Evolutionary conservation across 1,284 basidiomycete genomes (phyloP).

Genomic region (Austroboletus niveus): DNA sequence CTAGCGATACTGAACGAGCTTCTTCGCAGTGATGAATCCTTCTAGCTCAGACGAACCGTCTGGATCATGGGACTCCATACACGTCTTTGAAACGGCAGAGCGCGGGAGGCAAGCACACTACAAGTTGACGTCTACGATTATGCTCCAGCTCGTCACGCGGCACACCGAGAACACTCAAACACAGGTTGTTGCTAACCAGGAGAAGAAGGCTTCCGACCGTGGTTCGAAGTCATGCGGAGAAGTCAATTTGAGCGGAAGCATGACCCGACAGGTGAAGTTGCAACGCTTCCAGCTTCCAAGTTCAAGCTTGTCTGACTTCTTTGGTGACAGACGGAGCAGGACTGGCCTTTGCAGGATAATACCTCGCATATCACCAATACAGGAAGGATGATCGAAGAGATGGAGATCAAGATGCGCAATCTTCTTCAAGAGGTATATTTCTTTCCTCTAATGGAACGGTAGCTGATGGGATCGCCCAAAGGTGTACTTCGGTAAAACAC

Average conservation of each 20-base stretch:
- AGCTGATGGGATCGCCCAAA: conserved; percentile 26
- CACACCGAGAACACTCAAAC: conserved; percentile 43
- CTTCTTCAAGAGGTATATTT: conserved; percentile 76
- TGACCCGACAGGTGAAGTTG: conserved; percentile 86
- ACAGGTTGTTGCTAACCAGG: conserved; percentile 18
- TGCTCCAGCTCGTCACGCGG: conserved; percentile 86
- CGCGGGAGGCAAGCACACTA: conserved; percentile 91
- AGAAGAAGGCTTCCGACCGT: conserved; percentile 40
- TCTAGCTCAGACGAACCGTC: conserved; percentile 56
- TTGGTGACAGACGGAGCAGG: conserved; percentile 72
- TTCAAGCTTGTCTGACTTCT: conserved; percentile 12
- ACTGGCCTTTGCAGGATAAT: conserved; percentile 75
- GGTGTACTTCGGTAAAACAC: conserved; percentile 99
- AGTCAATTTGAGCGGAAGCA: conserved; percentile 88
- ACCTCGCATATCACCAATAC: conserved; percentile 90
- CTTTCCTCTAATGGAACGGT: conserved; percentile 4
- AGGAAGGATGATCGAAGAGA: conserved; percentile 95
- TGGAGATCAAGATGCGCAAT: conserved; percentile 99
- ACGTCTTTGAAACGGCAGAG: conserved; percentile 94
- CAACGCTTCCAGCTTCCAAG: conserved; percentile 6
- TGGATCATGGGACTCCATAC: conserved; percentile 97
- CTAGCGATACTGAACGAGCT: conserved; percentile 1
- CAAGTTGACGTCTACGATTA: conserved; percentile 96
- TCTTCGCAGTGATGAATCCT: conserved; percentile 55
- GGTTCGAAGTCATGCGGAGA: conserved; percentile 66